Conservation (phyloP, 805 yeast species). For the Lipomyces lipofer region DNA sequence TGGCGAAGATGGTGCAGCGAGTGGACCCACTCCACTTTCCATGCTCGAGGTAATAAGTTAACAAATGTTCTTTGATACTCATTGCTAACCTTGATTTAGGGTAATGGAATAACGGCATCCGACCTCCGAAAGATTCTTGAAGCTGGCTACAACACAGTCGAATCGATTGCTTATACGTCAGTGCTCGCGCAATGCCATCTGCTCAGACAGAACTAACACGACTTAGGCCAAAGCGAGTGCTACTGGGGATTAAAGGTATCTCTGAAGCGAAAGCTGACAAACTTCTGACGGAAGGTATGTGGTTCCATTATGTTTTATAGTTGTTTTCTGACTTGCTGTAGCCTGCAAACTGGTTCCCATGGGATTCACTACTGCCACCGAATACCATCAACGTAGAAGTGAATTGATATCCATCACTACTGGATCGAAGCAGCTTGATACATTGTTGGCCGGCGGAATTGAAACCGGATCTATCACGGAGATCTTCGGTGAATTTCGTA, state of each 20-base stretch:
- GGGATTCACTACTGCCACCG: constrained; percentile 97
- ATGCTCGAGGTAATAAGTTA: constrained; percentile 23
- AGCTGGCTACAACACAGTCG: constrained; percentile 86
- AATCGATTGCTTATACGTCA: constrained; percentile 83
- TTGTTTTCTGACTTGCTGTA: neutral
- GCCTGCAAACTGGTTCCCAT: constrained; percentile 87
- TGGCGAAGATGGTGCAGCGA: constrained; percentile 19
- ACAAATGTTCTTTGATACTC: neutral
- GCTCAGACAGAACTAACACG: neutral
- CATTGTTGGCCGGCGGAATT: constrained; percentile 91
- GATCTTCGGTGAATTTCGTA: constrained; percentile 94
- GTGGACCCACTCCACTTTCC: constrained; percentile 32
- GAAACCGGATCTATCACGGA: constrained; percentile 98
- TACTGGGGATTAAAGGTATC: constrained; percentile 81
- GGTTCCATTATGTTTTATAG: too few species aligned
- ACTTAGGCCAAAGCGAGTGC: constrained; percentile 65
- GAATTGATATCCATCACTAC: constrained; percentile 92
- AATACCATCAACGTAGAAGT: constrained; percentile 83
- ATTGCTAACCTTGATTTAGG: constrained; percentile 40
- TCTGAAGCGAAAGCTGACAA: constrained; percentile 94
- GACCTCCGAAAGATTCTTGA: constrained; percentile 81
- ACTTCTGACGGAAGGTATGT: constrained; percentile 58
- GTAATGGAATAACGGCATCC: constrained; percentile 79
- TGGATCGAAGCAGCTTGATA: constrained; percentile 91
- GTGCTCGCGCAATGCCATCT: constrained; percentile 21